These are phyloP conservation scores for Verticillium zaregamsianum DNA, from an alignment of 2,329 filamentous ascomycete genomes.

Conservation along the genomic window DNA sequence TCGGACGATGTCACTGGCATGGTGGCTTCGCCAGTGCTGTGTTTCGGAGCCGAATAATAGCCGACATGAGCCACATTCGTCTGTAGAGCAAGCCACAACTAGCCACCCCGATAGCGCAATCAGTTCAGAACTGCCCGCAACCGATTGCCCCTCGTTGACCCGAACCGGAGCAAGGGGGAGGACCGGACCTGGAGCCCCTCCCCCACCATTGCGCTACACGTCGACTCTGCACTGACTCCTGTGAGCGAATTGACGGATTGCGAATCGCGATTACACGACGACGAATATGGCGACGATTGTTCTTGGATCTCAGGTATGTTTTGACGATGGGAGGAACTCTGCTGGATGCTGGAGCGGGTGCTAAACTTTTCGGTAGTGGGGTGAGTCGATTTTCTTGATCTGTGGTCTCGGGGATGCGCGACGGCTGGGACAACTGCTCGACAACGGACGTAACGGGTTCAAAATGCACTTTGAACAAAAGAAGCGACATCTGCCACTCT, in stretches of 20 bases:
- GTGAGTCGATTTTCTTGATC: neutral
- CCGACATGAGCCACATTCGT: neutral
- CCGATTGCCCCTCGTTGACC: neutral
- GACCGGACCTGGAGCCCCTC: neutral
- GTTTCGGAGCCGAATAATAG: too few relatives aligned
- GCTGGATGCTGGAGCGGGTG: too few relatives aligned
- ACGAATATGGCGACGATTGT: conserved; percentile 1
- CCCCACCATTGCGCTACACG: too few relatives aligned
- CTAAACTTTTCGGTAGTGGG: neutral
- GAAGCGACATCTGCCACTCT: neutral
- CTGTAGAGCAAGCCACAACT: neutral
- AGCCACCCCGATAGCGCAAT: neutral
- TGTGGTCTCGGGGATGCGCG: neutral
- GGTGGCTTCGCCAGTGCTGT: too few relatives aligned
- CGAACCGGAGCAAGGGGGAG: neutral
- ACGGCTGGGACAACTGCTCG: neutral
- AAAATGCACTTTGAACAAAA: neutral
- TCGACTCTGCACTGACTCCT: too few relatives aligned
- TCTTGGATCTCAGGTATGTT: neutral
- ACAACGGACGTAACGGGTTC: neutral
- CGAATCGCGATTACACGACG: neutral
- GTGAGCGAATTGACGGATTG: too few relatives aligned
- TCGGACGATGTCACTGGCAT: too few relatives aligned
- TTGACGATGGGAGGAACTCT: neutral
- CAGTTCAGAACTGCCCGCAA: too few relatives aligned